These are phyloP conservation scores for Pythium vanterpoolii DNA, from an alignment of 352 stramenopile genomes.

Conservation along the genomic window DNA sequence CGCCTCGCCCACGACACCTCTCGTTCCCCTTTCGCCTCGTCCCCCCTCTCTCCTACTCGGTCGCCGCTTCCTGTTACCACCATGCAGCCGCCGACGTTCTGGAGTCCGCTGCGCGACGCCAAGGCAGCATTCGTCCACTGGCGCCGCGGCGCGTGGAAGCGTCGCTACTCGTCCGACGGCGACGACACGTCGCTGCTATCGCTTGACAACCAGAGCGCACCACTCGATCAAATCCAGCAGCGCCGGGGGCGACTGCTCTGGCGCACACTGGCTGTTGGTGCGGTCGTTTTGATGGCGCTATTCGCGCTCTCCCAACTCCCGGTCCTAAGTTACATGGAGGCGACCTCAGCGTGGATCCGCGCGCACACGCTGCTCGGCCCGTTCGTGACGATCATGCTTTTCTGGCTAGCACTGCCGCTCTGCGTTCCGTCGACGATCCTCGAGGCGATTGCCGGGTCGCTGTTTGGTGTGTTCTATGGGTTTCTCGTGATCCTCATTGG, in stretches of 20 bases:
- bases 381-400: conserved; percentile 43
- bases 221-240: background rate
- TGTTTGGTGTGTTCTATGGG: conserved; percentile 55
- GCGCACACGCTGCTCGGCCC: conserved; percentile 47
- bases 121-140: conserved; percentile 6
- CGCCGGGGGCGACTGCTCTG: background rate
- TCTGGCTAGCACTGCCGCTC: conserved; percentile 64
- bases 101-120: conserved; percentile 2
- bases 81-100: conserved; percentile 12
- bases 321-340: conserved; percentile 40
- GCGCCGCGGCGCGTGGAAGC: conserved; percentile 16
- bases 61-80: background rate
- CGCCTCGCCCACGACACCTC: background rate
- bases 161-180: conserved; percentile 14
- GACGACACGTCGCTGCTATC: conserved; percentile 11
- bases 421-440: conserved; percentile 65
- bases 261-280: background rate
- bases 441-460: conserved; percentile 58
- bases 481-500: conserved; percentile 60
- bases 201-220: background rate
- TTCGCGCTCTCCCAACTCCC: conserved; percentile 37
- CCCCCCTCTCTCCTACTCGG: background rate
- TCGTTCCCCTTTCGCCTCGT: background rate
- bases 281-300: conserved; percentile 19
- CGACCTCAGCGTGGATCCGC: conserved; percentile 45